Conservation (phyloP, 2,329 filamentous ascomycete species). For the Sporothrix sp. region DNA sequence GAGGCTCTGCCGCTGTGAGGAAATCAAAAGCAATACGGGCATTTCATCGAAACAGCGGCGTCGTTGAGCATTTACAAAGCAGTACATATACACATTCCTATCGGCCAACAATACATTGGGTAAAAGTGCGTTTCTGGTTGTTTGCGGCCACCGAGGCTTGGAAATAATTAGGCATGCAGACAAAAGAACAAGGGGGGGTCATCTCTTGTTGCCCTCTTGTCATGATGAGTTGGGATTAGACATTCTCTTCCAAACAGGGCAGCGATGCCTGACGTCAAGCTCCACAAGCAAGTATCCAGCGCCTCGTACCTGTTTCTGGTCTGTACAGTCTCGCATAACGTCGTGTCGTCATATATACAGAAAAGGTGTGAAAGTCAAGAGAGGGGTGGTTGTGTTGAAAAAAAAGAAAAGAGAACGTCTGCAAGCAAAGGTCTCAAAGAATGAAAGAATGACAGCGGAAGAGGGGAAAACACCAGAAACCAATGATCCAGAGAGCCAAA, state of each 20-base stretch:
- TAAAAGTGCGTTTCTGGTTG: no score
- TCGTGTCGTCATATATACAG: conserved; percentile 14
- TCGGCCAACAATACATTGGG: no score
- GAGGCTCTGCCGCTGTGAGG: conserved; percentile 38
- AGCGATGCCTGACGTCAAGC: no score
- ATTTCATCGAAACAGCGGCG: background rate
- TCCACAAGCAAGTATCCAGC: background rate
- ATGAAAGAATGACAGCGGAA: background rate
- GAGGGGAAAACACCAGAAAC: background rate
- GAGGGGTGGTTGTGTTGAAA: background rate
- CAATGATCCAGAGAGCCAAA: no score
- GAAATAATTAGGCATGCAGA: no score
- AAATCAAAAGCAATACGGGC: background rate
- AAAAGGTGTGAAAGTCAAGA: background rate
- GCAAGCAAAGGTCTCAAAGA: no score
- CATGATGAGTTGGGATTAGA: conserved; percentile 6
- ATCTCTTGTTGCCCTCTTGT: background rate
- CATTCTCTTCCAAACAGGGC: background rate
- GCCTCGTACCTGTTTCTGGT: background rate
- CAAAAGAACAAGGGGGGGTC: background rate
- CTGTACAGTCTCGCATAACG: conserved; percentile 10
- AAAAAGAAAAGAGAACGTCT: background rate
- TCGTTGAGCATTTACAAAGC: background rate
- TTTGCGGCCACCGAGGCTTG: background rate
- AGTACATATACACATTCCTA: no score